Conservation (phyloP, 495 filamentous ascomycete species). For the Bathelium albidoporum region DNA sequence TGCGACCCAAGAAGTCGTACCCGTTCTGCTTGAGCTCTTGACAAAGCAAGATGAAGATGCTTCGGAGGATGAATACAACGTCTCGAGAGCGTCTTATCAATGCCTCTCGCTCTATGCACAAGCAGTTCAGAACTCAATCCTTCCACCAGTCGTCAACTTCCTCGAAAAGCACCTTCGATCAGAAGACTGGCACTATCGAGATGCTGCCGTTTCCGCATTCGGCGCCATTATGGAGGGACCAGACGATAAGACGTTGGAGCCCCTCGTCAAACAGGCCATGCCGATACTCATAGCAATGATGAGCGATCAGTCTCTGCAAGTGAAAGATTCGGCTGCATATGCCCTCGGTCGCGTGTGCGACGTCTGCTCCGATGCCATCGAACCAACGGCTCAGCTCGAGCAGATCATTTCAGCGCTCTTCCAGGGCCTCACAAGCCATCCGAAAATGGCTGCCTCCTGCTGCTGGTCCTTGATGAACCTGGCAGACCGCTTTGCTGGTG, state of each 20-base stretch:
- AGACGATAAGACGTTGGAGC: constrained; percentile 76
- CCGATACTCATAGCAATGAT: constrained; percentile 90
- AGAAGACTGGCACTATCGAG: constrained; percentile 85
- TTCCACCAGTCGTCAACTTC: constrained; percentile 73
- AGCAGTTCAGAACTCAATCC: constrained; percentile 70
- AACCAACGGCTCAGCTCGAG: constrained; percentile 69
- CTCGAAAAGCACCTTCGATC: constrained; percentile 82
- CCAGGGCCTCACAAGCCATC: constrained; percentile 74
- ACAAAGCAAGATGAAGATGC: constrained; percentile 98
- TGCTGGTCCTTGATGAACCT: constrained; percentile 99
- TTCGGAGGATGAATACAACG: constrained; percentile 90
- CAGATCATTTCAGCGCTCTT: constrained; percentile 82
- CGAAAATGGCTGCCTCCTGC: constrained; percentile 95
- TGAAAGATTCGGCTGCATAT: constrained; percentile 95
- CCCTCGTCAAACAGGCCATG: constrained; percentile 88
- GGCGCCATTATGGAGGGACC: constrained; percentile 98
- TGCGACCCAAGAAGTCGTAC: constrained; percentile 83
- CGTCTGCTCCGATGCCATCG: constrained; percentile 75
- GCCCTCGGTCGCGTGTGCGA: constrained; percentile 94
- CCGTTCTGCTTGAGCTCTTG: constrained; percentile 76
- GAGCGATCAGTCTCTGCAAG: constrained; percentile 77
- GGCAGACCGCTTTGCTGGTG: constrained; percentile 84
- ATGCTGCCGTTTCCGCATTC: constrained; percentile 96
- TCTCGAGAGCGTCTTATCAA: constrained; percentile 90
- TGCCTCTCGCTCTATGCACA: constrained; percentile 92